Conservation (phyloP, 768 basidiomycete species). For the Leccinum uliginosum region DNA sequence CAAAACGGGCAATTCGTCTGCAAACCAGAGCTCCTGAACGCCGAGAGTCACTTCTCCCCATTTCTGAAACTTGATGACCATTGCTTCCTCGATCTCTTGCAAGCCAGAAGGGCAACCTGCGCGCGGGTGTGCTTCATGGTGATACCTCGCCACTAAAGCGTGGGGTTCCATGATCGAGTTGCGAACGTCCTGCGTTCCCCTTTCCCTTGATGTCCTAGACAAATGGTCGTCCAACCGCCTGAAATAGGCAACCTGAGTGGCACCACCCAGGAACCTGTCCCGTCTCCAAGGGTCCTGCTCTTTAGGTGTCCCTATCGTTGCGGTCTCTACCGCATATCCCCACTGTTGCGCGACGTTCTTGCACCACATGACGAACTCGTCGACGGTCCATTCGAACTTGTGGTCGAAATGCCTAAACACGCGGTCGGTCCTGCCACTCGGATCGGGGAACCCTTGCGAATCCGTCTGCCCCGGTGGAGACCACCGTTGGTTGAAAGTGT, state of each 20-base stretch:
- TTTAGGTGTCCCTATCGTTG: constrained; percentile 53
- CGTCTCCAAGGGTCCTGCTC: constrained; percentile 72
- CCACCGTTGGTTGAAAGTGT: constrained; percentile 77
- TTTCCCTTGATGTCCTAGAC: constrained; percentile 31
- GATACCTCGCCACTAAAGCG: constrained; percentile 42
- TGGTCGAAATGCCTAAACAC: constrained; percentile 81
- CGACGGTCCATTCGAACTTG: constrained; percentile 83
- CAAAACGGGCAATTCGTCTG: constrained; percentile 30
- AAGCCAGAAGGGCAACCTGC: constrained; percentile 41
- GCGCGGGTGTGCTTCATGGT: constrained; percentile 47
- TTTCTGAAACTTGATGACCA: constrained; percentile 53
- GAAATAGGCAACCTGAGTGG: constrained; percentile 66
- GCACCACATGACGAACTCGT: constrained; percentile 72
- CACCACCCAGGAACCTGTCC: constrained; percentile 59
- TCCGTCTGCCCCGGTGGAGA: constrained; percentile 46
- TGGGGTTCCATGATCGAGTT: constrained; percentile 33
- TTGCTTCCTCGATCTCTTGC: constrained; percentile 43
- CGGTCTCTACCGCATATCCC: constrained; percentile 65
- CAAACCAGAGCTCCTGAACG: constrained; percentile 44
- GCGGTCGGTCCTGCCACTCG: constrained; percentile 68
- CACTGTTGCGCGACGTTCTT: constrained; percentile 50
- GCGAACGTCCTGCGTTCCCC: constrained; percentile 6
- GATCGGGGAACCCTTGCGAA: constrained; percentile 59
- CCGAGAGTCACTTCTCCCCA: constrained; percentile 46
- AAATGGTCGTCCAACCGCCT: constrained; percentile 37